Conservation (phyloP, 108 stramenopile genomes). For the Nannochloropsis salina region DNA sequence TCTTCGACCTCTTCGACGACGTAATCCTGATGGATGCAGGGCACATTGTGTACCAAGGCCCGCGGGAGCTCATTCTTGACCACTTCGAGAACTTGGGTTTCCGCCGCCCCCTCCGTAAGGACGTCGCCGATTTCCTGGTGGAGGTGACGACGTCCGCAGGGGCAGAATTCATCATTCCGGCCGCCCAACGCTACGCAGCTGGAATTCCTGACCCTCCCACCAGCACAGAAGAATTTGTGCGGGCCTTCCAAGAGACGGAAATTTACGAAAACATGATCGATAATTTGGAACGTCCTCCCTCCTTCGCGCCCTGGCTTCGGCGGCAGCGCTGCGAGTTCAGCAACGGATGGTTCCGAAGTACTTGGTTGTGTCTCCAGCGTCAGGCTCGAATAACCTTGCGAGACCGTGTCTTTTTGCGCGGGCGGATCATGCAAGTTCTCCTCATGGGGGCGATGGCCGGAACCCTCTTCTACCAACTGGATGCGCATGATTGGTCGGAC, state of each 20-base stretch:
- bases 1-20: constrained; percentile 83
- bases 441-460: constrained; percentile 3
- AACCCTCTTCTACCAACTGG: constrained; percentile 33
- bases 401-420: background rate
- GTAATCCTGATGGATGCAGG: constrained; percentile 72
- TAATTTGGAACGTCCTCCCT: constrained; percentile 29
- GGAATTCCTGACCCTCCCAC: constrained; percentile 9
- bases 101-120: constrained; percentile 62
- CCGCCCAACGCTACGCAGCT: background rate
- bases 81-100: constrained; percentile 65
- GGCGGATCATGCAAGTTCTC: background rate
- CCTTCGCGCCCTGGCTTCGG: background rate
- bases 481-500: background rate
- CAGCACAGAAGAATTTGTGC: constrained; percentile 2
- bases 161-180: background rate
- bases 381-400: constrained; percentile 17
- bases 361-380: constrained; percentile 39
- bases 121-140: constrained; percentile 63
- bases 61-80: constrained; percentile 58
- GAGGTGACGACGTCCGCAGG: constrained; percentile 37
- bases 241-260: constrained; percentile 13
- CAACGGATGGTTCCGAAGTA: constrained; percentile 13
- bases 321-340: background rate
- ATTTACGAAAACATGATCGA: constrained; percentile 24
- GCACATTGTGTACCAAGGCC: constrained; percentile 70